Base-by-base conservation (phyloP, 495 filamentous ascomycete species). In the Aspergillus panamensis region DNA sequence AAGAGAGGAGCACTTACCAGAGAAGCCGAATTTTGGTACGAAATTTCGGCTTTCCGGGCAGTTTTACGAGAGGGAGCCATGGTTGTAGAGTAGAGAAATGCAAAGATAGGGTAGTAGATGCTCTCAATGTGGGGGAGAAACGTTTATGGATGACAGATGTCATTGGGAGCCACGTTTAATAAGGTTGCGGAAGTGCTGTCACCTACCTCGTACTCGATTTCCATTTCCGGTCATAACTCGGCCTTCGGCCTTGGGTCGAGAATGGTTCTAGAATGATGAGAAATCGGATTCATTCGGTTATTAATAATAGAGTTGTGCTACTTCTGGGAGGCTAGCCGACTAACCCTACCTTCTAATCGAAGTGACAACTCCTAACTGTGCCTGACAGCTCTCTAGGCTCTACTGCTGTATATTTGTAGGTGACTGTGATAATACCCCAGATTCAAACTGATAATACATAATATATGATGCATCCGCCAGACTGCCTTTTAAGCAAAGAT, bases 401-500 rank as follows among this genome's bases (percentile, higher is more conserved):
- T 63, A 56, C 5, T 17, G 16, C 37, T 73, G 68, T 55, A 73
- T 71, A n/a, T 65, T 45, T 9, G 53, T 59, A 51, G 25, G 2
- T 25, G 25, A 25, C 5, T 25, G 25, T 25, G 25, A 5, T 25
- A 2, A 25, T 5, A 25, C 25, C 25, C 2, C 25, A 25, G 25
- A 25, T 25, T 25, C 25, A 25, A 25, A 25, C 25, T 25, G 25
- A 25, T 25, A 5, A 5, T 25, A 25, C 5, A 25, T 25, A 25
- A 25, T 25, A 25, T 25, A 25, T 25, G 25, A 25, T 16, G 70
- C 59, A 43, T 71, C 68, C 0, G 70, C 68, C 2, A 5, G 25
- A 25, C 5, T 25, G 25, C 25, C 2, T 25, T 5, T 25, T 25
- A 25, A 25, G 2, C 2, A 5, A 25, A 25, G 25, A 25, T 5